phyloP scores from a whole-genome alignment of 179 eudicot genomes.

The Nepenthes alata region DNA sequence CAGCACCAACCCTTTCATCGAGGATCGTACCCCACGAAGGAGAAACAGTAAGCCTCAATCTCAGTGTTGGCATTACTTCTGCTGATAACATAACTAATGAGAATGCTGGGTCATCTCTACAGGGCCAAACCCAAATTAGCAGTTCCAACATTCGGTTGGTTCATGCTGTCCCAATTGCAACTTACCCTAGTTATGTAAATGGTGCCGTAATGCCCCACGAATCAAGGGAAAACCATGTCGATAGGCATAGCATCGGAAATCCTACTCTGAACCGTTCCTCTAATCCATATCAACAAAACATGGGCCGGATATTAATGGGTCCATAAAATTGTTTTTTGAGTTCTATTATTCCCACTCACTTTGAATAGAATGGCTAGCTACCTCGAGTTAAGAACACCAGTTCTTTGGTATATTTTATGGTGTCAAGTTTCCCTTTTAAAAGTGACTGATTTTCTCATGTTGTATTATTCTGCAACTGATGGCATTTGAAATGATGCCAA shows the following conservation, averaged over 20 bases:
- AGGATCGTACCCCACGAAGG: conserved; percentile 34
- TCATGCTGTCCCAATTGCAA: conserved; percentile 33
- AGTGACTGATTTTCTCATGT: neutral
- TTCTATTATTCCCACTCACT: neutral
- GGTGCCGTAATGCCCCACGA: conserved; percentile 45
- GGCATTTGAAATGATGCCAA: neutral
- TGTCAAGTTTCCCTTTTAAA: neutral
- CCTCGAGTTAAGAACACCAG: neutral
- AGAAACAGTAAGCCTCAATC: conserved; percentile 64
- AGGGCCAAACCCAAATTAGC: conserved; percentile 19
- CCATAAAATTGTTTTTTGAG: conserved; percentile 21
- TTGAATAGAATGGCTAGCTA: conserved; percentile 14
- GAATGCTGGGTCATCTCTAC: conserved; percentile 16
- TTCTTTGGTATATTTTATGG: neutral
- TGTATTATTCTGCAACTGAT: conserved; percentile 1
- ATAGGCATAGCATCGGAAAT: conserved; percentile 39
- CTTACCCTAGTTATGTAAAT: conserved; percentile 45
- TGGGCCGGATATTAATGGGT: conserved; percentile 56
- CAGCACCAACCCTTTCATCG: conserved; percentile 18
- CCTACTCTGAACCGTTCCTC: conserved; percentile 50
- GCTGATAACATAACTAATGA: conserved; percentile 22
- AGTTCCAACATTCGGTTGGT: conserved; percentile 24
- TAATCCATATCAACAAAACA: conserved; percentile 42
- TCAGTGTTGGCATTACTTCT: conserved; percentile 61
- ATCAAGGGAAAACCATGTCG: conserved; percentile 38